These are phyloP conservation scores for Boletus subparvulus DNA, from an alignment of 768 basidiomycete species.

Conservation along the genomic window DNA sequence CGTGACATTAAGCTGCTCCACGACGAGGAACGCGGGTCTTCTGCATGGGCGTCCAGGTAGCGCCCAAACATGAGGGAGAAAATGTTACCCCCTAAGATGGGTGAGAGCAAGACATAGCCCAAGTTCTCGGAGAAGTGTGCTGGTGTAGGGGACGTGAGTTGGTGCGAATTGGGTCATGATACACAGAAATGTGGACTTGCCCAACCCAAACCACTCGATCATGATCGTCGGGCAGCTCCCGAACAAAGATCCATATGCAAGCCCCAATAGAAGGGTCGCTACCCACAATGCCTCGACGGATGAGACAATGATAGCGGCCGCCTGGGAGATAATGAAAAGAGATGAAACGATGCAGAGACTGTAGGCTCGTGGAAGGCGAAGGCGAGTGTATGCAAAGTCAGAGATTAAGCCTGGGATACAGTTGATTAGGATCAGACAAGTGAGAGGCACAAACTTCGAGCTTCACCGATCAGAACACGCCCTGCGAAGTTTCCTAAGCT, in stretches of 20 bases:
- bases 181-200: conserved; percentile 43
- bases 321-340: conserved; percentile 72
- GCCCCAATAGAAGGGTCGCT: conserved; percentile 33
- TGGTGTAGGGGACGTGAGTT: conserved; percentile 20
- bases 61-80: conserved; percentile 83
- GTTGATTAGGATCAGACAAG: background rate
- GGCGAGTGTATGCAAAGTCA: conserved; percentile 59
- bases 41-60: conserved; percentile 72
- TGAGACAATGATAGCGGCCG: conserved; percentile 54
- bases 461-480: conserved; percentile 68
- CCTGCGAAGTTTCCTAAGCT: conserved; percentile 82
- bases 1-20: conserved; percentile 1
- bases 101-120: conserved; percentile 74
- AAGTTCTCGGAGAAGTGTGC: conserved; percentile 84
- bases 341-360: conserved; percentile 65
- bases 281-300: conserved; percentile 64
- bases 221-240: conserved; percentile 73
- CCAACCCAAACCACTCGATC: conserved; percentile 87
- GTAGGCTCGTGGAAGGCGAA: conserved; percentile 63
- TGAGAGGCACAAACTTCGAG: background rate
- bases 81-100: conserved; percentile 76
- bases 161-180: background rate
- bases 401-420: conserved; percentile 57
- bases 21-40: background rate
- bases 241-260: conserved; percentile 72